A percentile compares a stretch with the other conserved stretches of the same genome.
phyloP scores from a whole-genome alignment of 495 filamentous ascomycete species.

The Mycothermus thermophilus region DNA sequence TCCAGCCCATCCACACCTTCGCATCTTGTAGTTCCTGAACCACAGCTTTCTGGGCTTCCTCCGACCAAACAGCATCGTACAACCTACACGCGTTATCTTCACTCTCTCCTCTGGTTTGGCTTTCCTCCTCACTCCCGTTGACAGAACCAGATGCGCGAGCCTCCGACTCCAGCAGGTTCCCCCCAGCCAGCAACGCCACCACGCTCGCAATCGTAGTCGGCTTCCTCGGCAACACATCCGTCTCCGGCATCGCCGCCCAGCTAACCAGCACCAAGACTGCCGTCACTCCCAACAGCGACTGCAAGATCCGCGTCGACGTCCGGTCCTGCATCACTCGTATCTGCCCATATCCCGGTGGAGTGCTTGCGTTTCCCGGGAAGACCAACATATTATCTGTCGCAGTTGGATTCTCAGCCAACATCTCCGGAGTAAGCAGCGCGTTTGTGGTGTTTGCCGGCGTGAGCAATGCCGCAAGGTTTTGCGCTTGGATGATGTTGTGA shows the following conservation, averaged over 20 bases:
- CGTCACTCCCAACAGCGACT: constrained; percentile 6
- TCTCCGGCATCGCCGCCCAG: constrained; percentile 3
- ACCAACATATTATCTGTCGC: not conserved
- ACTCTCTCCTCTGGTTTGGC: too few relatives aligned
- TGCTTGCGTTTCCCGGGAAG: not conserved
- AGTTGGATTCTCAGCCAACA: not conserved
- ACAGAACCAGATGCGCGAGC: too few relatives aligned
- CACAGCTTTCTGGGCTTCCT: too few relatives aligned
- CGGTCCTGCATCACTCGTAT: constrained; percentile 10
- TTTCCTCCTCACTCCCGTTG: too few relatives aligned
- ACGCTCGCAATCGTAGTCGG: constrained; percentile 5
- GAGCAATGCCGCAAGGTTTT: not conserved
- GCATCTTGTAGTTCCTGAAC: too few relatives aligned
- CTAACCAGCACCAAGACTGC: not conserved
- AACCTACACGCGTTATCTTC: too few relatives aligned
- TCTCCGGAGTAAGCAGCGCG: not conserved
- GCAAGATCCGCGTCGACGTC: constrained; percentile 9
- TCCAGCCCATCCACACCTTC: too few relatives aligned
- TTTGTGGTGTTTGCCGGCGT: constrained; percentile 6
- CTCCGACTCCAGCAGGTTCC: constrained; percentile 7
- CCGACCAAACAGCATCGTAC: too few relatives aligned
- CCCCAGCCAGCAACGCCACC: constrained; percentile 3
- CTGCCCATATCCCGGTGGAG: not conserved
- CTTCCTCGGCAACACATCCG: constrained; percentile 4
- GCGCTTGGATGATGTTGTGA: constrained; percentile 12